phyloP scores from a whole-genome alignment of 2,329 filamentous ascomycete species.

The Blumeria hordei region DNA sequence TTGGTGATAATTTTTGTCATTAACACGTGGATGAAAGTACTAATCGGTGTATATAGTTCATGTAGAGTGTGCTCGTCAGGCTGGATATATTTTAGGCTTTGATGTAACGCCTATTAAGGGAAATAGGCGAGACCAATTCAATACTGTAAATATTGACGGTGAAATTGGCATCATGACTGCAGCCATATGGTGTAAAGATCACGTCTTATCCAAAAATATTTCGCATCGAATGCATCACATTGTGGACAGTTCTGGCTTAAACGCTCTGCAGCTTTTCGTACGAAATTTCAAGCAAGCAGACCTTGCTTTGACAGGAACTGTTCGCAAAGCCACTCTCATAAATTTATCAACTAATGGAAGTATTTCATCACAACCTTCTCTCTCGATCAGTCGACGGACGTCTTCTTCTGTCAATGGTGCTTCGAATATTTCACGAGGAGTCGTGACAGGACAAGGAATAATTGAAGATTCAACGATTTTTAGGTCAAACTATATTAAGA shows the following conservation, averaged over 20 bases:
- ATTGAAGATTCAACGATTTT: slow-evolving; percentile 7
- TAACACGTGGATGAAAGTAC: neutral
- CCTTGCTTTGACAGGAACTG: slow-evolving; percentile 67
- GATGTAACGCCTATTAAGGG: slow-evolving; percentile 78
- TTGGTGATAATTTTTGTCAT: slow-evolving; percentile 12
- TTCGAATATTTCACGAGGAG: slow-evolving; percentile 7
- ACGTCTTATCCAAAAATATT: slow-evolving; percentile 44
- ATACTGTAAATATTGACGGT: slow-evolving; percentile 54
- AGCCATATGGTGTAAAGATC: slow-evolving; percentile 76
- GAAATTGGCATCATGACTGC: slow-evolving; percentile 72
- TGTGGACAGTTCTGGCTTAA: slow-evolving; percentile 42
- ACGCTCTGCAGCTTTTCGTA: slow-evolving; percentile 65
- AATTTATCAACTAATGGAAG: slow-evolving; percentile 17
- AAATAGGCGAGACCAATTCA: slow-evolving; percentile 58
- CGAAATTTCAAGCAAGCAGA: slow-evolving; percentile 90
- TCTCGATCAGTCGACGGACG: slow-evolving; percentile 24
- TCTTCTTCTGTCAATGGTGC: slow-evolving; percentile 24
- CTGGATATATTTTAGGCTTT: slow-evolving; percentile 66
- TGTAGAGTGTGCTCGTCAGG: slow-evolving; percentile 71
- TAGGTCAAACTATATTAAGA: slow-evolving; percentile 16
- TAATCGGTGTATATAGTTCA: slow-evolving; percentile 27
- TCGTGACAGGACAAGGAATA: slow-evolving; percentile 10
- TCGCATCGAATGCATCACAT: slow-evolving; percentile 61
- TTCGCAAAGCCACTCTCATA: slow-evolving; percentile 58
- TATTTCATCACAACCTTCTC: slow-evolving; percentile 9